Evolutionary conservation across 2,329 filamentous ascomycete species (phyloP), one percentile per base, ranked within the genome.

Genomic region (Fusarium longipes): DNA sequence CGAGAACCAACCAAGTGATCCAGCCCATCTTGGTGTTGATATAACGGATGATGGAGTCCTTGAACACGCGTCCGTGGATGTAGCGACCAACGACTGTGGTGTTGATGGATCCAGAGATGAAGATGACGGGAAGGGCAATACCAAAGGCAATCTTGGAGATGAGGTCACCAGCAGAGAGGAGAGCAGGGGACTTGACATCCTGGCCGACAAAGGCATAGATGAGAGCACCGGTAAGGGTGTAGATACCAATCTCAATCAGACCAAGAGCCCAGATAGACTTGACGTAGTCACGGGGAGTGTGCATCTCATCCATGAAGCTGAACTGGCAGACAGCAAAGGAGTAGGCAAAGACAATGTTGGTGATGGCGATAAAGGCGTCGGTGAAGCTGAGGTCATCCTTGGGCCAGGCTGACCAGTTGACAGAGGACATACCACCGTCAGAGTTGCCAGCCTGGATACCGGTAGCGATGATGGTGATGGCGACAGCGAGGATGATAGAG

Each of bases 101-200:
- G 78, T 91, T 89, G 75, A 93, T 90, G 18, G 91, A 89, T 48
- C 90, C 91, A 0, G 90, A 90, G 63, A 93, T 88, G 70, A 92
- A 84, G 74, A 93, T 93, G 54, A 90, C 92, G 15, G 90, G 90
- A 5, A 91, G 81, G 1, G 89, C 90, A 64, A 93, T 77, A 27
- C 89, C 90, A 72, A 90, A 93, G 3, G 89, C 89, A 8, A 93
- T 78, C 74, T 91, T 91, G 48, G 86, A 85, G 24, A 92, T 77
- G 1, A 83, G 68, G 3, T 79, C 77, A 3, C 86, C 84, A 11
- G 90, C 87, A 0, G 89, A 90, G 8, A 90, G 85, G 9, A 93
- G 83, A 0, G 91, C 90, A 2, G 91, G 91, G 1, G 87, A 89
- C 57, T 83, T 76, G 24, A 93, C 90, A 0, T 82, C 79, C 2